Conservation (phyloP, 805 yeast genomes). For the Lipomyces kockii region DNA sequence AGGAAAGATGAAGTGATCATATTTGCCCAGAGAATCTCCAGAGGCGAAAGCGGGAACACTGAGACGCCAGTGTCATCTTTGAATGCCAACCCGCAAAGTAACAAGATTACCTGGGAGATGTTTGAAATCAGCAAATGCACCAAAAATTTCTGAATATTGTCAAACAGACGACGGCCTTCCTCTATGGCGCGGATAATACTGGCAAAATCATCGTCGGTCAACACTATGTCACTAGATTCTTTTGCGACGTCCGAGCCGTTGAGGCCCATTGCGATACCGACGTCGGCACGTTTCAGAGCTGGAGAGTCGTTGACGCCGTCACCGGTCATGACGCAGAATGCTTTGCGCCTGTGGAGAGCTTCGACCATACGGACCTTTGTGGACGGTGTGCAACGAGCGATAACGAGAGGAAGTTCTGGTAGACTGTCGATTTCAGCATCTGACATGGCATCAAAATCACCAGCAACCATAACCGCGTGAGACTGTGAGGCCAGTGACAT, state of each 20-base stretch:
- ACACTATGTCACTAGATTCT: slow-evolving; percentile 79
- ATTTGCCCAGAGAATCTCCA: slow-evolving; percentile 78
- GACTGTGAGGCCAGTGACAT: slow-evolving; percentile 53
- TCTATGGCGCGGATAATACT: slow-evolving; percentile 80
- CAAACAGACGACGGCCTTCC: slow-evolving; percentile 80
- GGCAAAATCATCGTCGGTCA: slow-evolving; percentile 78
- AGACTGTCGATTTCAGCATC: slow-evolving; percentile 64
- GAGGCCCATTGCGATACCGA: slow-evolving; percentile 84
- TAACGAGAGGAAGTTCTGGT: slow-evolving; percentile 74
- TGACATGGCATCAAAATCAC: slow-evolving; percentile 65
- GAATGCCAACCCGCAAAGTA: slow-evolving; percentile 75
- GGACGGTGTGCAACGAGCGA: slow-evolving; percentile 83
- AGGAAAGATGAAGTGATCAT: slow-evolving; percentile 82
- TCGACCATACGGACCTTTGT: slow-evolving; percentile 82
- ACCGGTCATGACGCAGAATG: slow-evolving; percentile 80
- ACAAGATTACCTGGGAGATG: slow-evolving; percentile 69
- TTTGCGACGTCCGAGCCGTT: slow-evolving; percentile 83
- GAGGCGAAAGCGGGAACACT: slow-evolving; percentile 83
- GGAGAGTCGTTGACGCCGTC: slow-evolving; percentile 87
- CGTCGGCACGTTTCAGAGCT: slow-evolving; percentile 73
- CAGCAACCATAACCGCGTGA: slow-evolving; percentile 69
- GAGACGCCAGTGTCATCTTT: slow-evolving; percentile 65
- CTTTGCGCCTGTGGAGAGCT: slow-evolving; percentile 65
- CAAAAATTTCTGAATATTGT: slow-evolving; percentile 77
- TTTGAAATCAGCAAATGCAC: slow-evolving; percentile 74